These are phyloP conservation scores for Lepidium sativum DNA, from an alignment of 345 rosid species.

Conservation along the genomic window DNA sequence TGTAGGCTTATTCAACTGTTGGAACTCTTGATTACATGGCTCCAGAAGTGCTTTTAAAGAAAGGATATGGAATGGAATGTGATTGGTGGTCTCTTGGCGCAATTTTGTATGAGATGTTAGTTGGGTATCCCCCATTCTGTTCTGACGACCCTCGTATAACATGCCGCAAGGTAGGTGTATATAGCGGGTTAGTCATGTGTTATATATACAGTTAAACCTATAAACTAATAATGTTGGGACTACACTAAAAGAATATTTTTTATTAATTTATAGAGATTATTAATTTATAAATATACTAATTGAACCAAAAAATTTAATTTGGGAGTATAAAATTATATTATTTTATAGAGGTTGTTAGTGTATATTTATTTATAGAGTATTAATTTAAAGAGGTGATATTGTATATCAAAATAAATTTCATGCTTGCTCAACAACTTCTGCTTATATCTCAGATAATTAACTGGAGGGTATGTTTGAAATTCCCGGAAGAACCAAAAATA, in stretches of 20 bases:
- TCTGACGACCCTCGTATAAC: constrained; percentile 94
- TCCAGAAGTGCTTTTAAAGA: constrained; percentile 89
- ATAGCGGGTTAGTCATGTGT: constrained; percentile 14
- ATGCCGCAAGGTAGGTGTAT: constrained; percentile 74
- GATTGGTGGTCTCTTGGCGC: constrained; percentile 99
- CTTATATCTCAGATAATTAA: constrained; percentile 61
- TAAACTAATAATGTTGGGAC: too few relatives aligned
- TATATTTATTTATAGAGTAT: too few relatives aligned
- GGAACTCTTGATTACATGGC: constrained; percentile 99
- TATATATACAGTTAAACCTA: too few relatives aligned
- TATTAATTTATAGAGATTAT: too few relatives aligned
- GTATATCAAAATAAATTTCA: too few relatives aligned
- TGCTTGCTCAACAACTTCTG: constrained; percentile 18
- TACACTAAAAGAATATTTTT: too few relatives aligned
- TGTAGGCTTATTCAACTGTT: constrained; percentile 93
- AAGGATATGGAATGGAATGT: constrained; percentile 97
- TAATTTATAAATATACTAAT: too few relatives aligned
- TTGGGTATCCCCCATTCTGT: constrained; percentile 97
- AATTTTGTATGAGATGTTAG: constrained; percentile 92
- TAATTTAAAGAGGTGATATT: too few relatives aligned
- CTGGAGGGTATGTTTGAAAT: constrained; percentile 91
- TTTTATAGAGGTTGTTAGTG: too few relatives aligned
- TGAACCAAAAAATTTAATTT: too few relatives aligned
- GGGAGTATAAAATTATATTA: too few relatives aligned
- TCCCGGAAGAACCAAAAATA: constrained; percentile 87